Base-by-base conservation (phyloP, 1,284 basidiomycete species). In the Microbotryum violaceum region DNA sequence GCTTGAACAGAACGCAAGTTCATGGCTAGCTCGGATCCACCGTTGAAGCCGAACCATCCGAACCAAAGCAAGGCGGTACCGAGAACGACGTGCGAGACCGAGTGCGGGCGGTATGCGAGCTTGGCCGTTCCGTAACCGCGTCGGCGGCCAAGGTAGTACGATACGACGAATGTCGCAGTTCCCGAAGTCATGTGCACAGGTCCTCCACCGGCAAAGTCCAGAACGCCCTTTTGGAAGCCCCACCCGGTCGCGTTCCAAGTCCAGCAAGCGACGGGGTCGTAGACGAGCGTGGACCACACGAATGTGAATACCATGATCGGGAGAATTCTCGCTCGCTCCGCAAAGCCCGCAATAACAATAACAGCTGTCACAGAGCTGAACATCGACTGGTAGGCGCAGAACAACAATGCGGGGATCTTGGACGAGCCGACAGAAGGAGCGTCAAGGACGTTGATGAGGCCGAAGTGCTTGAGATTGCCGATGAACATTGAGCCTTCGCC, bases 121-220 rank as follows among this genome's bases (percentile, higher is more conserved):
- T 89, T 77, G 72, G 92, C 87, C 47, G 85, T 85, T 64, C 92
- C 86, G 73, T 92, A 97, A 4, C 92, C 93, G 29, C 88, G 81
- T 62, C 93, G 76, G 62, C 79, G 89, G 61, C 91, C 93, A 56
- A 97, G 85, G 77, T 89, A 97, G 71, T 92, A 79, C n/a, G 91
- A 87, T 75, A 88, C 91, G 2, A 90, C 91, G 53, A 94, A 80
- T 52, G 90, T 91, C 45, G 84, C 85, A 52, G 89, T 83, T 51
- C 92, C 91, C 61, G 88, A 91, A 55, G 87, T 87, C 68, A 96
- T 91, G 76, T 97, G 91, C 70, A 96, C 89, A 31, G 91, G 91
- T 7, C 89, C 89, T 45, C 91, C 91, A 54, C 91, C 89, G 81
- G 92, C 91, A 68, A 49, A 58, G 76, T 96, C 91, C 48, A 92